Percentiles rank a stretch among this genome's conserved stretches.
These are phyloP conservation scores for Thalassiosira mediterranea DNA, from an alignment of 352 stramenopile species.

Conservation along the genomic window DNA sequence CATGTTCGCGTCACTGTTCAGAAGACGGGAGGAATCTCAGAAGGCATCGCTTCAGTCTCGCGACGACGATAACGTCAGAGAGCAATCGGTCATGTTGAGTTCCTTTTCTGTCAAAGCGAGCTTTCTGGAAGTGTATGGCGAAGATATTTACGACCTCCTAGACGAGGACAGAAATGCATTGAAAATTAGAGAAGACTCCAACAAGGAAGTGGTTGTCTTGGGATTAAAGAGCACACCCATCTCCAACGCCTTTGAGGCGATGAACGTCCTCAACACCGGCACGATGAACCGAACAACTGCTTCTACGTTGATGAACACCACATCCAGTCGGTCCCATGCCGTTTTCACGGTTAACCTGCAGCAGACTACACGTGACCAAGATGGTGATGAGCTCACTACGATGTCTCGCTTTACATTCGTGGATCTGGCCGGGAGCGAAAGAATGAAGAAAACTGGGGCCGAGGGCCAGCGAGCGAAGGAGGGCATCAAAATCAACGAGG, in stretches of 20 bases:
- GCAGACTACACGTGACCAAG: slow-evolving; percentile 56
- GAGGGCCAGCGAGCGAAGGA: slow-evolving; percentile 94
- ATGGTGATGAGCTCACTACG: slow-evolving; percentile 88
- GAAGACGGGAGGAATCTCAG: slow-evolving; percentile 50
- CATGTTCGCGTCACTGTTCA: slow-evolving; percentile 79
- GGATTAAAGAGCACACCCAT: slow-evolving; percentile 60
- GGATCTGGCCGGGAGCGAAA: slow-evolving; percentile 97
- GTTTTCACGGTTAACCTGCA: slow-evolving; percentile 95
- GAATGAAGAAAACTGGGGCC: slow-evolving; percentile 92
- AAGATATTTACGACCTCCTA: slow-evolving; percentile 96
- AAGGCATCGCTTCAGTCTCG: slow-evolving; percentile 11
- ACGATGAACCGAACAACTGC: slow-evolving; percentile 90
- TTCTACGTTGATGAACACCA: slow-evolving; percentile 96
- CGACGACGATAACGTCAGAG: slow-evolving; percentile 10
- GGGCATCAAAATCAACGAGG: slow-evolving; percentile 96
- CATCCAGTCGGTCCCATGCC: slow-evolving; percentile 94
- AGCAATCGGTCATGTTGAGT: too few species aligned
- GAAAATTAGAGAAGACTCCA: neutral
- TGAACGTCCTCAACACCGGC: slow-evolving; percentile 77
- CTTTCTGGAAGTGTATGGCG: slow-evolving; percentile 96
- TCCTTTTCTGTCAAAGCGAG: slow-evolving; percentile 41
- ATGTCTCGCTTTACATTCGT: slow-evolving; percentile 94
- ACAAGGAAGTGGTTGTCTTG: slow-evolving; percentile 66
- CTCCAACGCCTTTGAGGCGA: slow-evolving; percentile 54
- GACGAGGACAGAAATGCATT: slow-evolving; percentile 19